Evolutionary conservation across 768 basidiomycete species (phyloP), one percentile per base, ranked within the genome.

Genomic region (Kwoniella newhampshirensis): DNA sequence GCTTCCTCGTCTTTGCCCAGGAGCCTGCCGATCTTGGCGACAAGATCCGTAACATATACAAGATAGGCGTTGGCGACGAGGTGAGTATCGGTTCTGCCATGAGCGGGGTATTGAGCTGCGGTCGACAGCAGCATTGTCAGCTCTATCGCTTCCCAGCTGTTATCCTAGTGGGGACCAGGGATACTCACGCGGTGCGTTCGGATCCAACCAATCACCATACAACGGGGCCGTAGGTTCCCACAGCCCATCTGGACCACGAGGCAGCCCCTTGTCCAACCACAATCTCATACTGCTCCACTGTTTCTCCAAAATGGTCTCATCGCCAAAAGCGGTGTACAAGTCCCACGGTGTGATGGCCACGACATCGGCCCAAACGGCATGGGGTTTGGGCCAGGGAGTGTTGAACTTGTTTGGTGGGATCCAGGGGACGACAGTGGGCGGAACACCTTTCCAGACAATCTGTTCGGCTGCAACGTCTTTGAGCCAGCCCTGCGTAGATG

Each of bases 21-120:
- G 11, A 62, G 17, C 1, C 32, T 27, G 18, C 62, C 64, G 35
- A 76, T 61, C 18, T 47, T 26, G 32, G 68, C 30, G 5, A 62
- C 58, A 11, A 53, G 41, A 11, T 40, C 12, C 15, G 73, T 74
- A 1, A 60, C 55, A 23, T 63, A 51, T 13, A 76, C 59, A 11
- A 76, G 62, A 43, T 69, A 73, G 3, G 73, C 71, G 47, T 76
- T 63, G 30, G 68, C 67, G 18, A 68, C 73, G 41, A 74, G 59
- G 25, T 59, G 50, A 6, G 48, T 37, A 48, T 76, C 73, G 13
- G 73, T 75, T 20, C 55, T 46, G 18, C 54, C 54, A n/a, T 55
- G 36, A 3, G 45, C 43, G 5, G 67, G 67, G 37, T 60, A 55
- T 28, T 55, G 54, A 15, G 44, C 25, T 60, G 26, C 25, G 27